Conservation (phyloP, 345 rosid genomes). For the Raphanus raphanistrum region DNA sequence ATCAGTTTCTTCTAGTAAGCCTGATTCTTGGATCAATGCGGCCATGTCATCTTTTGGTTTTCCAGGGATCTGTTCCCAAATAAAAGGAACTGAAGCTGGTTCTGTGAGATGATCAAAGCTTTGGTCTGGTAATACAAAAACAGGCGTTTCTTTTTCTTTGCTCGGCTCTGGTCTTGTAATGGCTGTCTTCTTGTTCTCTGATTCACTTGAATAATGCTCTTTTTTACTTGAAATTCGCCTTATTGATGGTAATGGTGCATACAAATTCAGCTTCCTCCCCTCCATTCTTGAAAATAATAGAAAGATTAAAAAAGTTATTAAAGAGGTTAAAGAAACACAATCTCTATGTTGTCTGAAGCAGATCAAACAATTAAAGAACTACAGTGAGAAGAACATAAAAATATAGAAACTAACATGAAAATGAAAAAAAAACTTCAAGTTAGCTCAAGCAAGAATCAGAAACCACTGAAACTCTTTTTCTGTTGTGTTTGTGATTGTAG, state of each 20-base stretch:
- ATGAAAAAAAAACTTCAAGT: neutral
- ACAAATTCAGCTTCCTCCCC: conserved; percentile 70
- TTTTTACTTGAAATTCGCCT: conserved; percentile 44
- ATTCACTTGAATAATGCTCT: neutral
- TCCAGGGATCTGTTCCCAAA: conserved; percentile 93
- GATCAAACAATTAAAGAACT: neutral
- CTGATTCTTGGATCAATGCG: conserved; percentile 38
- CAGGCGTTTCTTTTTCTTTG: conserved; percentile 29
- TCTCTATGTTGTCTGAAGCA: neutral
- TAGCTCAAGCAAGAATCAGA: conserved; percentile 10
- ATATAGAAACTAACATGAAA: neutral
- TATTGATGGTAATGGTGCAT: conserved; percentile 82
- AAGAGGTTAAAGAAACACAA: neutral
- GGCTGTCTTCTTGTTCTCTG: conserved; percentile 9
- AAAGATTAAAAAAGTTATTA: neutral
- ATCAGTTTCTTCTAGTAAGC: conserved; percentile 35
- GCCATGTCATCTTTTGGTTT: conserved; percentile 52
- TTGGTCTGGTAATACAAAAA: conserved; percentile 40
- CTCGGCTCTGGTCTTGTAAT: conserved; percentile 33
- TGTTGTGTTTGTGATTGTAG: conserved; percentile 18
- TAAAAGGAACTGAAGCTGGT: conserved; percentile 82
- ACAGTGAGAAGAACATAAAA: neutral
- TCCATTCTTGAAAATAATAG: conserved; percentile 48
- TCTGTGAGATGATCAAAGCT: conserved; percentile 73
- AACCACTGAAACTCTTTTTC: conserved; percentile 4